phyloP scores from a whole-genome alignment of 208 protist genomes.

The Perkinsela sp. region DNA sequence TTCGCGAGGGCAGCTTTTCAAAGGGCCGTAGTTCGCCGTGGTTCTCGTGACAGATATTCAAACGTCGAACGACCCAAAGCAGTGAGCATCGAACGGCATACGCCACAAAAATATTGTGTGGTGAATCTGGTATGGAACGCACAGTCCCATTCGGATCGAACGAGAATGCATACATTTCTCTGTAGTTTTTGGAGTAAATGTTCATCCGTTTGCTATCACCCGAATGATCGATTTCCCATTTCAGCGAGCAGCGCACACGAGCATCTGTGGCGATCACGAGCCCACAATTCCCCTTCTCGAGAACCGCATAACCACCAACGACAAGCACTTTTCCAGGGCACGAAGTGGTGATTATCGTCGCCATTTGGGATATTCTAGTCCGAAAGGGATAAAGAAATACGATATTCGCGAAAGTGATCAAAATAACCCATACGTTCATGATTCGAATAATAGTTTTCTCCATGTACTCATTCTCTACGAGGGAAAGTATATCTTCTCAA shows the following conservation, averaged over 20 bases:
- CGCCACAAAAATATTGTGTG: slow-evolving; percentile 20
- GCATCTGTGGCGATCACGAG: slow-evolving; percentile 30
- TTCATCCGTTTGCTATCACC: slow-evolving; percentile 3
- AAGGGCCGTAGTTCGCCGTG: too few relatives aligned
- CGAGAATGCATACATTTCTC: slow-evolving; percentile 8
- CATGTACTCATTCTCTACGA: too few relatives aligned
- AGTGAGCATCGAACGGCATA: slow-evolving; percentile 22
- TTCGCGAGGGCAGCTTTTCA: background rate
- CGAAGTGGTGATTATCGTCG: slow-evolving; percentile 17
- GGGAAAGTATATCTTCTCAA: too few relatives aligned
- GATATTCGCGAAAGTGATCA: too few relatives aligned
- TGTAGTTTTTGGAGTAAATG: slow-evolving; percentile 13
- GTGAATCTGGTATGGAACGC: background rate
- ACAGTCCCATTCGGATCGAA: slow-evolving; percentile 16
- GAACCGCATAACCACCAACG: slow-evolving; percentile 74
- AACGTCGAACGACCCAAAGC: slow-evolving; percentile 9
- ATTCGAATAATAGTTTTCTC: too few relatives aligned
- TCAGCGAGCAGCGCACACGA: background rate
- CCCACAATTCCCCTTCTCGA: slow-evolving; percentile 56
- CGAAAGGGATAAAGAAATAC: too few relatives aligned
- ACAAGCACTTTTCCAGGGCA: slow-evolving; percentile 80
- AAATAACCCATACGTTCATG: too few relatives aligned
- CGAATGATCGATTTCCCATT: background rate
- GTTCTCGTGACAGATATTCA: background rate
- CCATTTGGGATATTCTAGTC: background rate